Evolutionary conservation across 306 rosid genomes (phyloP).

Genomic region (Quercus dentata): DNA sequence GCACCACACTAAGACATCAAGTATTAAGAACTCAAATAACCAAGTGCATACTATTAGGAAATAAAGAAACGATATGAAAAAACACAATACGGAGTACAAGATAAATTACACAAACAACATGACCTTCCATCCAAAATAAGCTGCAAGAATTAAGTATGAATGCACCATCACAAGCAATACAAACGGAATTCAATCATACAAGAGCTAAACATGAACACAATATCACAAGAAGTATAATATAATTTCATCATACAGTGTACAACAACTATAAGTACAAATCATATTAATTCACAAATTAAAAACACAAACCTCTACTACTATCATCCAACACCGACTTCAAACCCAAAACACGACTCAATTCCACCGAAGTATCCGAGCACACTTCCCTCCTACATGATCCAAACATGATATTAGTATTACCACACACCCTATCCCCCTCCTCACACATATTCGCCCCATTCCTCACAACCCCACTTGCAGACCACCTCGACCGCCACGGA

Average conservation of each 20-base stretch:
- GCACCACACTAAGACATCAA: not conserved
- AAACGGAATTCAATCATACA: too few species aligned
- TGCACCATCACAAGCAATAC: not conserved
- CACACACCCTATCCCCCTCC: constrained; percentile 31
- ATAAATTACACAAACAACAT: not conserved
- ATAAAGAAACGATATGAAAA: not conserved
- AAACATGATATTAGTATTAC: constrained; percentile 44
- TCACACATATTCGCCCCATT: constrained; percentile 23
- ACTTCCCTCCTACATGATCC: constrained; percentile 82
- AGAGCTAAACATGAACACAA: not conserved
- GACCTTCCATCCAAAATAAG: not conserved
- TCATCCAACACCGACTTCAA: constrained; percentile 47
- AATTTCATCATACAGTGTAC: not conserved
- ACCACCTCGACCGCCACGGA: constrained; percentile 24
- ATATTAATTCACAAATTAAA: not conserved
- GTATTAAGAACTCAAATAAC: not conserved
- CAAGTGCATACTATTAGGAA: not conserved
- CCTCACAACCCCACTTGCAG: constrained; percentile 24
- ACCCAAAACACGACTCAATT: constrained; percentile 37
- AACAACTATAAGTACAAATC: not conserved
- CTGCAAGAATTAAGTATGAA: not conserved
- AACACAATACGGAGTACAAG: not conserved
- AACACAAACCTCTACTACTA: constrained; percentile 52
- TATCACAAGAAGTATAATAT: not conserved
- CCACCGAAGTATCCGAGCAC: constrained; percentile 55